Evolutionary conservation across 1,139 yeast species (phyloP).

Genomic region (Diutina rugosa): DNA sequence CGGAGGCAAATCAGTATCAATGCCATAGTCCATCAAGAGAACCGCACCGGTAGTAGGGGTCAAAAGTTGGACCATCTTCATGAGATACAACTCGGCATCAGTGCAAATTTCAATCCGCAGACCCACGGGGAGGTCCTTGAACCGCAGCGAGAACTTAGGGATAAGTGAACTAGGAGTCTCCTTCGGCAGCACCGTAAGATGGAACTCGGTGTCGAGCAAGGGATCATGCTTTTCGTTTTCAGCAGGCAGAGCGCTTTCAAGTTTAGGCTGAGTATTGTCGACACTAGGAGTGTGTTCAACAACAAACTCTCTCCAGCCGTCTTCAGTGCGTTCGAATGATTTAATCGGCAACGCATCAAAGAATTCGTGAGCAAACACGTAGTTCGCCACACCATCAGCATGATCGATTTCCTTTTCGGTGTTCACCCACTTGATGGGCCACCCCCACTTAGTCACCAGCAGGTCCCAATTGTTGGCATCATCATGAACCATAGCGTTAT

Average conservation of each 20-base stretch:
- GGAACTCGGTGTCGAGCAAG: conserved; percentile 32
- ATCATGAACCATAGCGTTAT: conserved; percentile 9
- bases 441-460: conserved; percentile 41
- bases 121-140: conserved; percentile 37
- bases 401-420: conserved; percentile 42
- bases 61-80: conserved; percentile 31
- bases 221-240: conserved; percentile 4
- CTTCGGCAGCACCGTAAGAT: conserved; percentile 43
- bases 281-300: conserved; percentile 42
- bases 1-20: conserved; percentile 43
- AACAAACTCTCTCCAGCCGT: conserved; percentile 69
- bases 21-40: conserved; percentile 67
- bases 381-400: conserved; percentile 36
- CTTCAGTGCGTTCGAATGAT: conserved; percentile 44
- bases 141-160: conserved; percentile 42
- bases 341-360: conserved; percentile 80
- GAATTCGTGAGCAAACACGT: conserved; percentile 72
- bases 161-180: conserved; percentile 55
- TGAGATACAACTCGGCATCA: conserved; percentile 46
- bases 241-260: conserved; percentile 6
- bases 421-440: conserved; percentile 53
- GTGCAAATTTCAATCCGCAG: conserved; percentile 66
- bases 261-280: conserved; percentile 22
- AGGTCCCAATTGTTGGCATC: conserved; percentile 12
- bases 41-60: conserved; percentile 42